Evolutionary conservation across 2,329 filamentous ascomycete species (phyloP).

Genomic region (Pseudocercospora fuligena): DNA sequence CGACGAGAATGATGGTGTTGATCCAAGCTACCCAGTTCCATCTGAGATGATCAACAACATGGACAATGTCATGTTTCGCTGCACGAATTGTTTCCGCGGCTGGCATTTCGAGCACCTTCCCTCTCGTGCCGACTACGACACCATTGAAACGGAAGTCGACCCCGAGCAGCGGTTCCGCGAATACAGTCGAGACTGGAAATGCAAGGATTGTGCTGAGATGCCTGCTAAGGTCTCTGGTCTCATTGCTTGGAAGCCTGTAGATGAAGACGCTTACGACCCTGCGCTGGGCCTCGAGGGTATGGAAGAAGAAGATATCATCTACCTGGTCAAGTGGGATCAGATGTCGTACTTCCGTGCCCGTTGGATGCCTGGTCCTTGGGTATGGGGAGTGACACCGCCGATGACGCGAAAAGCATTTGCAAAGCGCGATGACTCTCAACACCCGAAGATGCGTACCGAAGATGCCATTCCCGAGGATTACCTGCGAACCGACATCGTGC

Average conservation of each 20-base stretch:
- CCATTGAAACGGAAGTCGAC: constrained; percentile 55
- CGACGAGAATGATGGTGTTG: constrained; percentile 75
- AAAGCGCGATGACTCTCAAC: constrained; percentile 66
- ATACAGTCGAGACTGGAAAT: constrained; percentile 77
- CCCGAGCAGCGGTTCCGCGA: constrained; percentile 69
- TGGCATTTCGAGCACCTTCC: constrained; percentile 88
- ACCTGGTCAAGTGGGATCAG: constrained; percentile 85
- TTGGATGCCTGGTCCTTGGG: constrained; percentile 91
- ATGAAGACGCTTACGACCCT: constrained; percentile 60
- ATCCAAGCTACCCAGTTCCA: constrained; percentile 72
- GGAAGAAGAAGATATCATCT: constrained; percentile 83
- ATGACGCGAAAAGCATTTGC: constrained; percentile 75
- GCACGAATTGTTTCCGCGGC: constrained; percentile 72
- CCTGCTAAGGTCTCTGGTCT: constrained; percentile 73
- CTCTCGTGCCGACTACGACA: constrained; percentile 46
- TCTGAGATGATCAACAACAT: constrained; percentile 72
- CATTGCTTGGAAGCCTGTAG: constrained; percentile 82
- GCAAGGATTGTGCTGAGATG: constrained; percentile 72
- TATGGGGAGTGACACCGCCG: constrained; percentile 70
- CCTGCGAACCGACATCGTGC: constrained; percentile 84
- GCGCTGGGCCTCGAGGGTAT: constrained; percentile 61
- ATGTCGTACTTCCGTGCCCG: constrained; percentile 79
- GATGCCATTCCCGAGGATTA: constrained; percentile 89
- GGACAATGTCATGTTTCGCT: constrained; percentile 81
- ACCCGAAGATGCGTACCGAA: constrained; percentile 71